Evolutionary conservation across 305 asterid genomes (phyloP).

Genomic region (Fraxinus xanthoxyloides): DNA sequence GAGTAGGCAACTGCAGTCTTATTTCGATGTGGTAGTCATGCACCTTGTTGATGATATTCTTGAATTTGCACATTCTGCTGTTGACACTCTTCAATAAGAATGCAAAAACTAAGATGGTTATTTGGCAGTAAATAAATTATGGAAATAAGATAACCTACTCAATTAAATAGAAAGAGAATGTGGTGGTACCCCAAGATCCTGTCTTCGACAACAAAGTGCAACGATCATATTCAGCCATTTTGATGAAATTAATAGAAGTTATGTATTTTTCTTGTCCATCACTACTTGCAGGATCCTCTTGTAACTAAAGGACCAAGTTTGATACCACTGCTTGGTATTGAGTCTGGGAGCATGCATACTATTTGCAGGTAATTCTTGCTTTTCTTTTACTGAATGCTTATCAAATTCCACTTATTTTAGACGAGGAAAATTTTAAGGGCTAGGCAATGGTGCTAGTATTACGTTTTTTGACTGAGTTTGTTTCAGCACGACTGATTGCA

Average conservation of each 20-base stretch:
- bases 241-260: not conserved
- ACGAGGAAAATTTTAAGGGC: not conserved
- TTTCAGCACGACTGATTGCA: not conserved
- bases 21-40: not conserved
- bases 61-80: not conserved
- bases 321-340: constrained; percentile 38
- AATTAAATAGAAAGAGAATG: not conserved
- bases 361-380: constrained; percentile 30
- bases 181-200: not conserved
- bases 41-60: not conserved
- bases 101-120: not conserved
- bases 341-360: constrained; percentile 47
- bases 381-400: not conserved
- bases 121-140: not conserved
- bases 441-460: not conserved
- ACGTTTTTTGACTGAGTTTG: not conserved
- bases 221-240: not conserved
- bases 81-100: not conserved
- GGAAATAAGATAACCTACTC: not conserved
- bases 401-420: not conserved
- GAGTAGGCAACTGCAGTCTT: not conserved
- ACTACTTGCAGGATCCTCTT: constrained; percentile 30
- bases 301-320: constrained; percentile 30
- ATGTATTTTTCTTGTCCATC: not conserved
- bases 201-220: not conserved